Percentiles rank a stretch among this genome's conserved stretches.
Evolutionary conservation across 2,329 filamentous ascomycete species (phyloP).

Genomic region (Fonsecaea pugnacius): DNA sequence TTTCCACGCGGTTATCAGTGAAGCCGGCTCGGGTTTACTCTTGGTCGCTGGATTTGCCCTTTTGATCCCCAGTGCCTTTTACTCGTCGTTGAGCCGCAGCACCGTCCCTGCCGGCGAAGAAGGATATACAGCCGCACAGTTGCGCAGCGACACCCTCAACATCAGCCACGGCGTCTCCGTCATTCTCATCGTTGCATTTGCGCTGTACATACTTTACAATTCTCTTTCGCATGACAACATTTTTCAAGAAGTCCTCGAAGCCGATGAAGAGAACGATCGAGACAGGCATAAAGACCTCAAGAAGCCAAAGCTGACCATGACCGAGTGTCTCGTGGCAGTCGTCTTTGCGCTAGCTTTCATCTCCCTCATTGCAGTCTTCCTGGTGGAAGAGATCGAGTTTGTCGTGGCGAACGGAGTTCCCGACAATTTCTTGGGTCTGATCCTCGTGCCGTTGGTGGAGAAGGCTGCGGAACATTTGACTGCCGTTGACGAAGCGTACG

Average conservation of each 20-base stretch:
- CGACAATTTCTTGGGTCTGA: constrained; percentile 70
- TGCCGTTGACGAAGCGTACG: constrained; percentile 82
- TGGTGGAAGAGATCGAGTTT: constrained; percentile 72
- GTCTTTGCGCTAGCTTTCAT: constrained; percentile 69
- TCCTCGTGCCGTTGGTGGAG: constrained; percentile 71
- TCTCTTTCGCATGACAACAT: constrained; percentile 76
- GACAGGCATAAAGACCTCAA: constrained; percentile 64
- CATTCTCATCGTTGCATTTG: constrained; percentile 71
- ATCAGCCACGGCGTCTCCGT: constrained; percentile 74
- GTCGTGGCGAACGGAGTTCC: constrained; percentile 60
- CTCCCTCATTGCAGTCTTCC: constrained; percentile 71
- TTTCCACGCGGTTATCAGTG: constrained; percentile 76
- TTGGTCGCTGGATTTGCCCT: constrained; percentile 71
- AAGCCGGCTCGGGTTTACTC: constrained; percentile 76
- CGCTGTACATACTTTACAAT: constrained; percentile 72
- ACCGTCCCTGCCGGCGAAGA: constrained; percentile 40
- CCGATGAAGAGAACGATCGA: constrained; percentile 69
- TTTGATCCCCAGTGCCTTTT: constrained; percentile 53
- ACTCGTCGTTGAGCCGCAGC: constrained; percentile 58
- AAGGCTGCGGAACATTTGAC: constrained; percentile 86
- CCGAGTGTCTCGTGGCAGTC: constrained; percentile 71
- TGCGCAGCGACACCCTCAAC: constrained; percentile 61
- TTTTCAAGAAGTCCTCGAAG: constrained; percentile 73
- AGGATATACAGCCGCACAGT: constrained; percentile 44
- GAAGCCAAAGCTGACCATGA: constrained; percentile 73